Evolutionary conservation across 2,329 filamentous ascomycete species (phyloP).

Genomic region (Bipolaris oryzae): DNA sequence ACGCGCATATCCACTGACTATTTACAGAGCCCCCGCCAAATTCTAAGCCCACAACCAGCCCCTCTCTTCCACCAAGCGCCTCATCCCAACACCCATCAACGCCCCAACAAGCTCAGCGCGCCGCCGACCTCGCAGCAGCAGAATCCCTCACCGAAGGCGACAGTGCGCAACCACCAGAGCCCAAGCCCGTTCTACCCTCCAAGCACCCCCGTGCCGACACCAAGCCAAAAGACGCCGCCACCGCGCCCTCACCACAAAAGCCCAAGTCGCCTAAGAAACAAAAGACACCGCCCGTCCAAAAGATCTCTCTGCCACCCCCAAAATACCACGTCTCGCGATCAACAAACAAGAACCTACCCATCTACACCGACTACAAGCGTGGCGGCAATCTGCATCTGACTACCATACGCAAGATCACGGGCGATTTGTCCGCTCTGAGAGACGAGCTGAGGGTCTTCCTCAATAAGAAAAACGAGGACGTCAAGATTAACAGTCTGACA

Average conservation of each 20-base stretch:
- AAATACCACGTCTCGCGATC: conserved; percentile 78
- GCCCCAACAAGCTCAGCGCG: conserved; percentile 35
- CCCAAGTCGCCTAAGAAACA: conserved; percentile 10
- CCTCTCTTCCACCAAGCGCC: conserved; percentile 25
- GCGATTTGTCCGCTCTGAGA: conserved; percentile 68
- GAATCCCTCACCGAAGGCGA: conserved; percentile 45
- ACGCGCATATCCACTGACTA: not conserved
- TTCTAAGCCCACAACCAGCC: conserved; percentile 31
- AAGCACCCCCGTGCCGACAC: conserved; percentile 13
- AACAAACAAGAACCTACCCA: conserved; percentile 70
- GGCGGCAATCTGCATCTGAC: conserved; percentile 80
- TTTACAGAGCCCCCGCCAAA: conserved; percentile 29
- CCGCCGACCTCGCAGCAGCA: conserved; percentile 41
- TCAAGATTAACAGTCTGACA: conserved; percentile 67
- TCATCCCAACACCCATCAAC: conserved; percentile 40
- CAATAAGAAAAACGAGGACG: conserved; percentile 60
- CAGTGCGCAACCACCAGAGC: conserved; percentile 34
- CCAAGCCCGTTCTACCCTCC: conserved; percentile 33
- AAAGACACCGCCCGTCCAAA: conserved; percentile 3
- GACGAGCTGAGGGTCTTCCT: conserved; percentile 67
- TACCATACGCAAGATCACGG: conserved; percentile 77
- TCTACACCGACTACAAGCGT: conserved; percentile 76
- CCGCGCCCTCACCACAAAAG: conserved; percentile 12
- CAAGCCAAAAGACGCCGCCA: conserved; percentile 11
- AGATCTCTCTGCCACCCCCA: conserved; percentile 29